Base-by-base conservation (phyloP, 2,329 filamentous ascomycete species). In the Alternaria burnsii region DNA sequence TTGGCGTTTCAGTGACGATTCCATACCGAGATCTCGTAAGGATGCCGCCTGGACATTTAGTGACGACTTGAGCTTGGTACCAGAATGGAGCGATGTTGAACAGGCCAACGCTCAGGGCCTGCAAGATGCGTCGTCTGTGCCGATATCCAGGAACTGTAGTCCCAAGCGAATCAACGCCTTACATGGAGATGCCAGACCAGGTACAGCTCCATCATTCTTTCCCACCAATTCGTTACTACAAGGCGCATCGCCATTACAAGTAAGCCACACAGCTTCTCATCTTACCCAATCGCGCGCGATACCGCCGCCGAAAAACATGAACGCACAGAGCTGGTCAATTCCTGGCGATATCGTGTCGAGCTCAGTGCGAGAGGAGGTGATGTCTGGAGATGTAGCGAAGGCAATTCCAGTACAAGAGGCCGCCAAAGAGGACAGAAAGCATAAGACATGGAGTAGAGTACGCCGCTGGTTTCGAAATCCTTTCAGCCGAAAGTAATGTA, bases 1-100 rank as follows among this genome's bases (percentile, higher is more conserved):
- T 3, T 52, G 50, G 50, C 22, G 50, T 9, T 52, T 52, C n/a
- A 52, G 50, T 30, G 50, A 41, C 22, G 50, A 52, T 30, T 41
- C 22, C 0, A 52, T 11, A 8, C 2, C 24, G 5, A 24, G 20
- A 1, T 18, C 8, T 8, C 36, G 1, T 0, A 30, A 30, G 0
- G 5, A 52, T 0, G 50, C 5, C 4, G 14, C 20, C 20, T 30
- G 50, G 34, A 38, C 11, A 4, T 28, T 10, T n/a, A 52, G 50
- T 18, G 36, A 52, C 24, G 5, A 52, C 4, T 24, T 28, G 34
- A 22, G 22, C 10, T 38, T 34, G 10, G 36, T 30, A 16, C 34
- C 48, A 3, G 36, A 16, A 6, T 41, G 48, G 48, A n/a, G 7
- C 6, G 16, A 40, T 18, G 11, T 40, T 16, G 22, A 40, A 28